phyloP scores from a whole-genome alignment of 257 asterid genomes.

The Plectranthus barbatus region DNA sequence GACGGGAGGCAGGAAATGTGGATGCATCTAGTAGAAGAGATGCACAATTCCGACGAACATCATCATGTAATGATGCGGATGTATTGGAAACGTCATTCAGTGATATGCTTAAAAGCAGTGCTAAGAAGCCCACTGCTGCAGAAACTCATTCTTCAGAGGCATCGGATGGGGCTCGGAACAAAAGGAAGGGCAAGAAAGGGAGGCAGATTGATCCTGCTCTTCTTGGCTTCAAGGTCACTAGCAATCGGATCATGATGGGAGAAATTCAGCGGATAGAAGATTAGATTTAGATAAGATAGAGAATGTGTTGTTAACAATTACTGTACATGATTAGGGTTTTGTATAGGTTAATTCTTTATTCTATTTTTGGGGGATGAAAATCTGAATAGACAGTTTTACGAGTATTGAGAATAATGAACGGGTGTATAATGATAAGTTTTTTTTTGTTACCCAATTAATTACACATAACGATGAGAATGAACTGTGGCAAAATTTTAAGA shows the following conservation, averaged over 20 bases:
- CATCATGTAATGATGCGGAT: slow-evolving; percentile 72
- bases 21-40: slow-evolving; percentile 55
- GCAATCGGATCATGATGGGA: slow-evolving; percentile 99
- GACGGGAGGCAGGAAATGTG: slow-evolving; percentile 40
- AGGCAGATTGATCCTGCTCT: slow-evolving; percentile 97
- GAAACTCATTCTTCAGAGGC: slow-evolving; percentile 43
- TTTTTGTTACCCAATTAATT: neutral
- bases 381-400: neutral
- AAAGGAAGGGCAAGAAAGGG: slow-evolving; percentile 97
- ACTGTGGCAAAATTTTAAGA: too few species aligned
- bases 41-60: slow-evolving; percentile 52
- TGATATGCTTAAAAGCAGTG: slow-evolving; percentile 87
- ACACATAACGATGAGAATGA: too few species aligned
- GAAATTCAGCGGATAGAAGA: slow-evolving; percentile 91
- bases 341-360: slow-evolving; percentile 12
- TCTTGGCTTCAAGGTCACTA: slow-evolving; percentile 95
- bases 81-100: slow-evolving; percentile 83
- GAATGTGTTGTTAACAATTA: slow-evolving; percentile 1
- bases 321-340: slow-evolving; percentile 19
- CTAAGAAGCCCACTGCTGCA: slow-evolving; percentile 51
- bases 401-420: neutral
- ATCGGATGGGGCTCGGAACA: slow-evolving; percentile 41
- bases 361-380: neutral
- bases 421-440: neutral
- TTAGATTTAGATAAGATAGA: slow-evolving; percentile 29